These are phyloP conservation scores for Aspergillus chevalieri DNA, from an alignment of 2,329 filamentous ascomycete genomes.

Conservation along the genomic window DNA sequence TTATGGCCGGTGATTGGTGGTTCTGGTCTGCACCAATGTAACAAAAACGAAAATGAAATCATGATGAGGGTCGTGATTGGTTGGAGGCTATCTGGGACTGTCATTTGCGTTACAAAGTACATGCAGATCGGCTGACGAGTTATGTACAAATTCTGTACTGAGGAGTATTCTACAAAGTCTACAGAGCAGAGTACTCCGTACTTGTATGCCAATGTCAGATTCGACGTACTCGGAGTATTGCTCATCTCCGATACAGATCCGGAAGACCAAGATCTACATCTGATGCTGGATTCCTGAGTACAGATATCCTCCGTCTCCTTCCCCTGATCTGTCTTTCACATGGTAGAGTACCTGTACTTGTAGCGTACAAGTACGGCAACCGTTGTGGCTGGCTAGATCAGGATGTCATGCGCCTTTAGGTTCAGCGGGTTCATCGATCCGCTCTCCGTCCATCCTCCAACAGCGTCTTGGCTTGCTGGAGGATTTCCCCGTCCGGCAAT, in stretches of 20 bases:
- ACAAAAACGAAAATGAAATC: constrained; percentile 1
- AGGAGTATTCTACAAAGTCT: too few species aligned
- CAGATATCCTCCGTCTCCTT: too few species aligned
- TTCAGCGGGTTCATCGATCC: constrained; percentile 30
- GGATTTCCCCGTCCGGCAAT: background rate
- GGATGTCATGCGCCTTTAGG: constrained; percentile 29
- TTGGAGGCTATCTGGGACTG: background rate
- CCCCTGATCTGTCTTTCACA: too few species aligned
- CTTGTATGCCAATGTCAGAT: too few species aligned
- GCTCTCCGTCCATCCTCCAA: constrained; percentile 18
- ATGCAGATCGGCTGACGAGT: background rate
- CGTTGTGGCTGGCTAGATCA: constrained; percentile 12
- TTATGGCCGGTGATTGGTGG: too few species aligned
- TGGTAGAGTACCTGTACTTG: too few species aligned
- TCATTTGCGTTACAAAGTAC: constrained; percentile 1
- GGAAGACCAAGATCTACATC: too few species aligned
- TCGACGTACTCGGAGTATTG: too few species aligned
- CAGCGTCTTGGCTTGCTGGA: background rate
- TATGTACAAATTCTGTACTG: too few species aligned
- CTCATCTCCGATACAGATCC: too few species aligned
- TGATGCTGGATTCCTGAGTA: too few species aligned
- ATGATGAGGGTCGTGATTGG: background rate
- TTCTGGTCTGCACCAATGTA: background rate
- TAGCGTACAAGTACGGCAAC: constrained; percentile 1
- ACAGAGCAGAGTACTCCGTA: too few species aligned